Evolutionary conservation across 768 basidiomycete species (phyloP), one percentile per base, ranked within the genome.

Genomic region (Pleurotus giganteus): DNA sequence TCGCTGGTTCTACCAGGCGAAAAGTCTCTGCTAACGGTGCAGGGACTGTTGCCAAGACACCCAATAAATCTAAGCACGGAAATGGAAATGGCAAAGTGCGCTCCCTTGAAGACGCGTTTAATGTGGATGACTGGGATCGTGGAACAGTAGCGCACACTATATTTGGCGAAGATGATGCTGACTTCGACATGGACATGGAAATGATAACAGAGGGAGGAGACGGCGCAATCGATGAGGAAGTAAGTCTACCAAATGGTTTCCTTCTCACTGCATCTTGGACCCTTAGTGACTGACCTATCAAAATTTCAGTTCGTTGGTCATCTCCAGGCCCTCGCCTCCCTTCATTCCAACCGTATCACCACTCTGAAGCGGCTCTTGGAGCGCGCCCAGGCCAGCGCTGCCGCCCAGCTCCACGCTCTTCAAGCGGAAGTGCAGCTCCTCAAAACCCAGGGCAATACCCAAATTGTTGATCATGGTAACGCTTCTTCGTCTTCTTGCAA

Each of bases 321-420:
- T 2, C 68, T 80, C 15, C 64, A 73, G 12, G 58, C 62, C 31
- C 65, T 81, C 17, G 67, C 75, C 13, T 60, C 67, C 4, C 65
- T 80, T 58, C 80, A 83, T 59, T 70, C 75, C 0, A 69, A 72
- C 21, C 89, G 88, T 60, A 78, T 91, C 12, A 77, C 84, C 13
- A 82, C 85, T 55, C 88, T 89, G 69, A 92, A 87, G 63, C 81
- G 91, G 1, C 76, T 94, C 1, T 78, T 94, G 11, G 91, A 94
- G 60, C 86, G 86, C 36, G 80, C 89, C 0, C 92, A 94, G 61
- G 83, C 86, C 2, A 83, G 85, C 7, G 78, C 87, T 1, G 89
- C 91, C 0, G 86, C 90, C 1, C 92, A 94, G 62, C 73, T 93
- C 1, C 91, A 94, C 62, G 91, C 92, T 0, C 73, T 94, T 1